Evolutionary conservation across 106 monocot species (phyloP), one percentile per base, ranked within the genome.

Genomic region (Platanthera guangdongensis): DNA sequence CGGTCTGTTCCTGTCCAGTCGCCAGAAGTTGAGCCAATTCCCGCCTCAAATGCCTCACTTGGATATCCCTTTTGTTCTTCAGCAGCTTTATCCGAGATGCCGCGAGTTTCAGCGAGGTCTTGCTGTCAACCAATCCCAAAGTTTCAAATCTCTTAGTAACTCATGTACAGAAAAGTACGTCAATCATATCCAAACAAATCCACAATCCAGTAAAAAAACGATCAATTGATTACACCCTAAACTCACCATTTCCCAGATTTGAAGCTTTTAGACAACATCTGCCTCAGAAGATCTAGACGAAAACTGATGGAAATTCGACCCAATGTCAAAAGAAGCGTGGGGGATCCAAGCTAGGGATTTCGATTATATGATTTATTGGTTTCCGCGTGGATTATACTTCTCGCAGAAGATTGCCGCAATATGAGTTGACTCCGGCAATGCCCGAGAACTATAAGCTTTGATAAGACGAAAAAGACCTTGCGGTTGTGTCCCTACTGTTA

Each of bases 21-120:
- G 81, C 87, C 48, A 97, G 89, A 39, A 97, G 91, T 77, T 83
- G 82, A 10, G 93, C 89, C 47, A 97, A 62, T n/a, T 97, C 96
- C 75, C 87, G 76, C 78, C 83, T 89, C 87, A 97, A 71, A 72
- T 89, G 86, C 74, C 75, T 85, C 76, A 89, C 75, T 70, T 75
- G 73, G 8, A 53, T 81, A n/a, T 85, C 91, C 53, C 77, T 87
- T 83, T 82, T 87, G 85, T 97, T 97, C 87, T 81, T 89, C 85
- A 86, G 47, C 8, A 97, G 81, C 88, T 86, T 97, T 28, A 97
- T 86, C 47, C 96, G 85, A 18, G 89, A 76, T 71, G 85, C 50
- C 57, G 86, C 89, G 16, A 97, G 83, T 85, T 79, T 89, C 84
- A 91, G 60, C 74, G 91, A 82, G n/a, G 91, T 93, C 84, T 97